Evolutionary conservation across 768 basidiomycete genomes (phyloP), one percentile per base, ranked within the genome.

Genomic region (Russula brevipes): DNA sequence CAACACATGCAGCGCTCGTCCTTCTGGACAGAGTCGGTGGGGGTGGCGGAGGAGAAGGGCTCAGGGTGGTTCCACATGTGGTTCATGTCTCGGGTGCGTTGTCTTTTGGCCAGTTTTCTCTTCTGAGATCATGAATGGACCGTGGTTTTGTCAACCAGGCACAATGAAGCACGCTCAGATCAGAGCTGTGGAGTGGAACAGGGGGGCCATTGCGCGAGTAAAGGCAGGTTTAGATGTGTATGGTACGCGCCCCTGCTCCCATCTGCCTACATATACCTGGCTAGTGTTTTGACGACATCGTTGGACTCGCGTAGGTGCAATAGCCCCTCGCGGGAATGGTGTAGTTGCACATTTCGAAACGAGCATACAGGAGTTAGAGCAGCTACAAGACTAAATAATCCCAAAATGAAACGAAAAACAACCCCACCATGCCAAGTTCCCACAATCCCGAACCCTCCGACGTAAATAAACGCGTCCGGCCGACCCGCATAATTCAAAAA

Each of bases 151-250:
- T n/a, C 45, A 5, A 53, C 7, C 63, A 94, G 93, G 94, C 0
- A 95, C 92, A 0, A 89, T 95, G 60, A 92, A 88, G 73, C 91
- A 95, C 53, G 83, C 84, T 0, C 92, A 94, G 69, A 73, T 89
- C 0, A 86, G 88, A 5, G 88, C 89, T 1, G 87, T 92, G 45
- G 75, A 81, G 38, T 85, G 92, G 68, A 89, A 93, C 69, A 77
- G 87, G 36, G 80, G 83, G 55, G 79, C 89, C 5, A 79, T 93
- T 38, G 90, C 87, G 7, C 79, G 86, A 16, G 85, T 85, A 69
- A 74, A 87, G 53, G 65, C 61, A 1, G 59, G 60, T 24, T 42
- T 19, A 17, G 44, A n/a, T 2, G 42, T 53, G 42, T 46, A 33
- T 16, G 47, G 63, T 62, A 10, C 39, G 60, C 52, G 19, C 17